These are phyloP conservation scores for Arachis monticola DNA, from an alignment of 331 rosid species.

Conservation along the genomic window DNA sequence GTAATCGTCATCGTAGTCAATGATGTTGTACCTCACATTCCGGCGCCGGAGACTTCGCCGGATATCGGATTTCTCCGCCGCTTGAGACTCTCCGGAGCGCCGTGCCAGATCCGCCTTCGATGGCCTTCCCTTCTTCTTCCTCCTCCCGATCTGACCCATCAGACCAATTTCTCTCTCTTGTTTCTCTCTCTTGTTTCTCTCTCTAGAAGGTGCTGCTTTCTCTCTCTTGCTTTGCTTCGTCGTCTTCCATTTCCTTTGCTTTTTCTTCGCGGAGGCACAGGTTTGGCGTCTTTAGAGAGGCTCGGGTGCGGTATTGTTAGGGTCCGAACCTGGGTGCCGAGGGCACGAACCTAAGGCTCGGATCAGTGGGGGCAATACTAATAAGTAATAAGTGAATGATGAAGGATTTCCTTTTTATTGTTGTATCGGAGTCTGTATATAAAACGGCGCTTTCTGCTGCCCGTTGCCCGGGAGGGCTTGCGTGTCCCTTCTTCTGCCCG, in stretches of 20 bases:
- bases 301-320: constrained; percentile 32
- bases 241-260: constrained; percentile 49
- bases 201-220: background rate
- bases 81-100: constrained; percentile 61
- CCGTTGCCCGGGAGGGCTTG: too few relatives aligned
- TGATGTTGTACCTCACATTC: constrained; percentile 83
- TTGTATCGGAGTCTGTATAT: background rate
- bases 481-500: too few relatives aligned
- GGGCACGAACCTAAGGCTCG: constrained; percentile 52
- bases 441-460: background rate
- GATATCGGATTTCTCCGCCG: constrained; percentile 46
- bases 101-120: constrained; percentile 97
- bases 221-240: constrained; percentile 54
- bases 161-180: background rate
- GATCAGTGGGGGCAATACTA: background rate
- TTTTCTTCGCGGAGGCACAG: constrained; percentile 30
- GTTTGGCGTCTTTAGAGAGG: constrained; percentile 60
- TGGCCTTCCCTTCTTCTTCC: constrained; percentile 99
- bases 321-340: constrained; percentile 44
- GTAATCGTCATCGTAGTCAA: constrained; percentile 86
- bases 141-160: constrained; percentile 98
- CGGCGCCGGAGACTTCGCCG: constrained; percentile 93
- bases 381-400: background rate
- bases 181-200: constrained; percentile 55
- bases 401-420: background rate